Evolutionary conservation across 1,139 yeast genomes (phyloP), one percentile per base, ranked within the genome.

Genomic region (Suhomyces choctaworum): DNA sequence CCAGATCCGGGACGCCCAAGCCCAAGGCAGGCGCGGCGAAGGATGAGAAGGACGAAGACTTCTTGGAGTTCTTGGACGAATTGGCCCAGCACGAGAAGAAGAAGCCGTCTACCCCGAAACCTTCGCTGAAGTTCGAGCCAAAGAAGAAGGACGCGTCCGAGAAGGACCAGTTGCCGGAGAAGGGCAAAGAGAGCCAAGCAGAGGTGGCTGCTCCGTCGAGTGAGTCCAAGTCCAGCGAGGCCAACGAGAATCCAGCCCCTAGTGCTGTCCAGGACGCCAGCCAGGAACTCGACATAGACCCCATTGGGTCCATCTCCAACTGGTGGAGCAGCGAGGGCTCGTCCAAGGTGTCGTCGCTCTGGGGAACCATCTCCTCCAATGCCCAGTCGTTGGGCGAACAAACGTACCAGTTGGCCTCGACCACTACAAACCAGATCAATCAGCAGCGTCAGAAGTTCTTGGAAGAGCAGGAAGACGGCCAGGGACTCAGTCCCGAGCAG

Each of bases 311-410:
- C 1, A 62, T 87, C 36, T 70, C 94, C 5, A 78, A 73, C 34
- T 90, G 97, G 96, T 87, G 89, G 87, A 76, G 78, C 4, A 69
- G 68, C 4, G 81, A 80, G 34, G 96, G 96, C 0, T 78, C 94
- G 2, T 72, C 76, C 4, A 84, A 83, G 25, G 94, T 88, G 3
- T 76, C 83, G 3, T 76, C 78, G 5, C 49, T 83, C 10, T 82
- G 88, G 88, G 84, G 79, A 1, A 66, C 80, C 6, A 72, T 71
- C 25, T 53, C 77, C 4, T 56, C 67, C 29, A 70, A 70, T 45
- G 76, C 76, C 5, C 66, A 64, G 31, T 62, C 56, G 16, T 37
- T 70, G 19, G 58, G 69, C 19, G 76, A 70, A 50, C 60, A 65
- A 22, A 68, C 76, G 1, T 70, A 59, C 45, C 71, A 70, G 41